Base-by-base conservation (phyloP, 495 filamentous ascomycete species). In the Daldinia vernicosa region DNA sequence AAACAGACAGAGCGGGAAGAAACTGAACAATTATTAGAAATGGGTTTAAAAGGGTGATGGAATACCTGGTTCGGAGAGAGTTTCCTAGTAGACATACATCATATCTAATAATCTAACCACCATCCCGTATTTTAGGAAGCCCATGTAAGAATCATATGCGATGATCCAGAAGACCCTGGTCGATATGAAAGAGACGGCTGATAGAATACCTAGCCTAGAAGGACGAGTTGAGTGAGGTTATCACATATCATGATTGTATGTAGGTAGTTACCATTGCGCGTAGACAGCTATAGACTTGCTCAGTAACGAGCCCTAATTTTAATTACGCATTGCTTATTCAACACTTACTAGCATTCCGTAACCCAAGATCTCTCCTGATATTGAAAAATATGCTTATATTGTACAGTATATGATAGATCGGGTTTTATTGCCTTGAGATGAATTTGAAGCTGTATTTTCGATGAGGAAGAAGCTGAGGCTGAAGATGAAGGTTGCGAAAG, bases 261-360 rank as follows among this genome's bases (percentile, higher is more conserved):
- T 51, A 52, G 22, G 26, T 27, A 24, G 14, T 61, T 70, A 70
- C 67, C 67, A 70, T 66, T 70, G 67, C 22, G 43, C 67, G 22
- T 70, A 70, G 2, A 70, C 56, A 19, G 67, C 67, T 70, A 15
- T 45, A 14, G 11, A 56, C 6, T 17, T 35, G 30, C 26, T 56
- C 1, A 70, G 61, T 45, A 35, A 32, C n/a, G n/a, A 50, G 39
- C 30, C 43, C 22, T 9, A 26, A n/a, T 5, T 22, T 22, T 54
- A n/a, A 2, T 28, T 15, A 22, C 14, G 2, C 37, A 17, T 45
- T 27, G 19, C 24, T 30, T 43, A 9, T 3, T 28, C 27, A 19
- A 50, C 17, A 60, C 67, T 70, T 47, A 70, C 67, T 61, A 28
- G 67, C 61, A 53, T 70, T 70, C 6, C 51, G 28, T 28, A 66